Evolutionary conservation across 192 early-diverging fungal genomes (phyloP).

Genomic region (Linnemannia zychae): DNA sequence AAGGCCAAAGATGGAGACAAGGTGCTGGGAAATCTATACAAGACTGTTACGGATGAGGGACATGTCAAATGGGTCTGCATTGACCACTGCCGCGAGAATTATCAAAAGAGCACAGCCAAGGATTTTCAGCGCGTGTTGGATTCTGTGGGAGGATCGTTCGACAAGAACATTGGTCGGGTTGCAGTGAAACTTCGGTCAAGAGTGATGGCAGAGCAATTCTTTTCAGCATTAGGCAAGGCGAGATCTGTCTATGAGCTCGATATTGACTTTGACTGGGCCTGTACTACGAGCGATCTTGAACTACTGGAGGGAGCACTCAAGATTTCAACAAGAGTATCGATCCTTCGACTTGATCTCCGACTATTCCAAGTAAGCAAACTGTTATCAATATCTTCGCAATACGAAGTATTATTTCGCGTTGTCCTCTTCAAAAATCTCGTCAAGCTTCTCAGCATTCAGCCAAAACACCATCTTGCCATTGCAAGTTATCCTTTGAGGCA

Average conservation of each 20-base stretch:
- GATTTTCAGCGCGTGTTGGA: conserved; percentile 16
- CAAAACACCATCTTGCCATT: too few species aligned
- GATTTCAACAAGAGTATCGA: not conserved
- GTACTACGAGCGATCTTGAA: conserved; percentile 19
- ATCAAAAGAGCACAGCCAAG: conserved; percentile 15
- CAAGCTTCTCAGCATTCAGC: too few species aligned
- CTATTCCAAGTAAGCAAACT: too few species aligned
- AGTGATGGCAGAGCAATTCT: too few species aligned
- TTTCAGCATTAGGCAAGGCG: too few species aligned
- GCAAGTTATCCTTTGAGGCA: too few species aligned
- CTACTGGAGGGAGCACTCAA: conserved; percentile 9
- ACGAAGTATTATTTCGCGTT: too few species aligned
- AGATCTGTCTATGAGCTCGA: too few species aligned
- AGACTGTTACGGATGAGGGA: conserved; percentile 20
- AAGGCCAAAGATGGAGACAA: conserved; percentile 13
- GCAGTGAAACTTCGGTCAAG: too few species aligned
- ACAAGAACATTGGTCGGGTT: too few species aligned
- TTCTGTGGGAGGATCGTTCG: conserved; percentile 20
- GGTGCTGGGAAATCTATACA: conserved; percentile 24
- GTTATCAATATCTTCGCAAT: too few species aligned
- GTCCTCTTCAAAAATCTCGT: too few species aligned
- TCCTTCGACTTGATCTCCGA: conserved; percentile 2
- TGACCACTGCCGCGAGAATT: conserved; percentile 20
- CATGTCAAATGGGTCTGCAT: conserved; percentile 40
- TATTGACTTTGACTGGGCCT: conserved; percentile 19